Conservation (phyloP, 1,284 basidiomycete genomes). For the Ustilago bromivora region DNA sequence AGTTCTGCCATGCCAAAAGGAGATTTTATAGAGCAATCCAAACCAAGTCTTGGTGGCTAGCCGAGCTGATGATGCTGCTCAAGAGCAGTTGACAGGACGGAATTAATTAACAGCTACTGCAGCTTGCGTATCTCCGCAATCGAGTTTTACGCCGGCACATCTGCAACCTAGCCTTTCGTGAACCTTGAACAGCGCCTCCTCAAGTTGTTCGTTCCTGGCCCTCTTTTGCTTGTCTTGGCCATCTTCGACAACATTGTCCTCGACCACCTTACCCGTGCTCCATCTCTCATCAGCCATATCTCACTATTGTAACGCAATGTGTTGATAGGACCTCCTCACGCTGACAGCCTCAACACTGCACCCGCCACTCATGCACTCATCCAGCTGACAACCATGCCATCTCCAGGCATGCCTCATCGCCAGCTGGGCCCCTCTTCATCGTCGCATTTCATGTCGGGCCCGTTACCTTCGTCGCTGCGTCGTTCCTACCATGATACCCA, state of each 20-base stretch:
- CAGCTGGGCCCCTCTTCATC: constrained; percentile 4
- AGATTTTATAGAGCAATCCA: too few relatives aligned
- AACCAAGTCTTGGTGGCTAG: neutral
- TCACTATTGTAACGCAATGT: neutral
- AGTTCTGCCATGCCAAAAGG: too few relatives aligned
- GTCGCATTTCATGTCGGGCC: constrained; percentile 6
- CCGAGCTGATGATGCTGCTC: neutral
- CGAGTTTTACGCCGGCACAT: neutral
- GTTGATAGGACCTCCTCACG: neutral
- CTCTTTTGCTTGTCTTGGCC: neutral
- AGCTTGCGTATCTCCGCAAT: constrained; percentile 1
- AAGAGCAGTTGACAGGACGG: neutral
- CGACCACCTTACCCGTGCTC: neutral
- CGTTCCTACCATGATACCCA: constrained; percentile 10
- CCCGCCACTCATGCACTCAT: constrained; percentile 16
- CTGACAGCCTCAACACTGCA: neutral
- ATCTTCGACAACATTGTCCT: neutral
- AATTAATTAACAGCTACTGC: neutral
- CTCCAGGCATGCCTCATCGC: constrained; percentile 16
- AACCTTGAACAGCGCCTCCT: neutral
- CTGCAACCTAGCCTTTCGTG: neutral
- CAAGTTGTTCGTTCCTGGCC: neutral
- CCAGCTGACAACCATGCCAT: constrained; percentile 10
- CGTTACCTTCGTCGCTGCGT: constrained; percentile 14
- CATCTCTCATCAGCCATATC: neutral